Base-by-base conservation (phyloP, 768 basidiomycete genomes). In the Dioszegia aurantiaca region DNA sequence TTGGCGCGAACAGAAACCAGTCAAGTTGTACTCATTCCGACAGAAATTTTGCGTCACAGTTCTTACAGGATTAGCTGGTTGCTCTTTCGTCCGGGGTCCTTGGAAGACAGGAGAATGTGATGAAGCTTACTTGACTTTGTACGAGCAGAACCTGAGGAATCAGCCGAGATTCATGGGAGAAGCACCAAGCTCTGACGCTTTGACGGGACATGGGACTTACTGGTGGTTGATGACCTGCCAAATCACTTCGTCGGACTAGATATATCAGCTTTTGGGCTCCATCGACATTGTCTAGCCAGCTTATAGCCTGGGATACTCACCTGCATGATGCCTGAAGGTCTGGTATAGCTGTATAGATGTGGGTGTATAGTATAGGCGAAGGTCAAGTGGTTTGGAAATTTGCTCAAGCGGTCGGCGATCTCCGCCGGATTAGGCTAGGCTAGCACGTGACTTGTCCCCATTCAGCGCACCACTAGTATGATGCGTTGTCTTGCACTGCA, bases 111-210 rank as follows among this genome's bases (percentile, higher is more conserved):
- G 21, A 14, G 19, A 19, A 14, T 16, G 8, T 42, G 3, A n/a
- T n/a, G n/a, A n/a, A n/a, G 81, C 89, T 75, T 68, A 93, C 94
- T 94, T 98, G 82, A 99, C 93, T 88, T 97, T 98, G 79, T 94
- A 99, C 0, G 94, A 95, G 81, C 95, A 99, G 77, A 97, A 97
- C 69, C 91, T 90, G 56, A 47, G 1, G 33, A 8, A 49, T 54
- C 52, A 63, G 48, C 43, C 44, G 59, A 58, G 21, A 17, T 17
- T 17, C 36, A 28, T 3, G 26, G 30, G 44, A 31, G 11, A 5
- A 28, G 11, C 19, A 41, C n/a, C n/a, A n/a, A n/a, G n/a, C n/a
- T n/a, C n/a, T n/a, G n/a, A n/a, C n/a, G n/a, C n/a, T n/a, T n/a
- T n/a, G n/a, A n/a, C n/a, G 21, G 9, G 40, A 21, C 21, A 42